A percentile compares a stretch with the other conserved stretches of the same genome.
Evolutionary conservation across 164 flowering plant genomes (phyloP).

Genomic region (Vitis riparia): DNA sequence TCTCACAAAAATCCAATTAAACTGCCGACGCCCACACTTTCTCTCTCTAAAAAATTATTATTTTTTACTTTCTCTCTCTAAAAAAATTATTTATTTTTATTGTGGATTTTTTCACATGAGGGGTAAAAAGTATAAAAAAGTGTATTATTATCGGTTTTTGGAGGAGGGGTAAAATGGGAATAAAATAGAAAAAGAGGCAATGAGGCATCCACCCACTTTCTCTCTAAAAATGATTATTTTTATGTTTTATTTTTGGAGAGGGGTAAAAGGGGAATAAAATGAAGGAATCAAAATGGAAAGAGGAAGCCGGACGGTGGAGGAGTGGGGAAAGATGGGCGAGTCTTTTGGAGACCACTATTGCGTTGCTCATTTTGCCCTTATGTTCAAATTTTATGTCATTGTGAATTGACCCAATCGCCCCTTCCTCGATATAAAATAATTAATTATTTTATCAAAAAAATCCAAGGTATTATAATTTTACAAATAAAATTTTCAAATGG

Average conservation of each 20-base stretch:
- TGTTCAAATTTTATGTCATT: background rate
- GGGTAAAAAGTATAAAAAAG: background rate
- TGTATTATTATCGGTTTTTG: too few species aligned
- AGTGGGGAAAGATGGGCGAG: slow-evolving; percentile 2
- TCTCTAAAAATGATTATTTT: too few species aligned
- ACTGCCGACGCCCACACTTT: background rate
- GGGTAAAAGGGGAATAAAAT: too few species aligned
- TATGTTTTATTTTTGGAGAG: too few species aligned
- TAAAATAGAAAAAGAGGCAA: too few species aligned
- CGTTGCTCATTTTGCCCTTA: background rate
- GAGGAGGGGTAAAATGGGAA: too few species aligned
- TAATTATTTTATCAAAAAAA: too few species aligned
- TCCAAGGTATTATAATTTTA: too few species aligned
- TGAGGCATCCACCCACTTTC: too few species aligned
- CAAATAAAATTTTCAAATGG: too few species aligned
- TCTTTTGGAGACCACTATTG: background rate
- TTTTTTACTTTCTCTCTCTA: background rate
- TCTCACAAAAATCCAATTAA: slow-evolving; percentile 29
- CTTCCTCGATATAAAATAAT: background rate
- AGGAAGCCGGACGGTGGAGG: background rate
- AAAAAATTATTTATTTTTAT: background rate
- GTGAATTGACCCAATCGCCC: background rate
- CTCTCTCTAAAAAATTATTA: background rate
- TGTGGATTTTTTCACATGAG: background rate
- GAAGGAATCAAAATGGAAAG: background rate